Evolutionary conservation across 2,329 filamentous ascomycete species (phyloP).

Genomic region (Colletotrichum limetticola): DNA sequence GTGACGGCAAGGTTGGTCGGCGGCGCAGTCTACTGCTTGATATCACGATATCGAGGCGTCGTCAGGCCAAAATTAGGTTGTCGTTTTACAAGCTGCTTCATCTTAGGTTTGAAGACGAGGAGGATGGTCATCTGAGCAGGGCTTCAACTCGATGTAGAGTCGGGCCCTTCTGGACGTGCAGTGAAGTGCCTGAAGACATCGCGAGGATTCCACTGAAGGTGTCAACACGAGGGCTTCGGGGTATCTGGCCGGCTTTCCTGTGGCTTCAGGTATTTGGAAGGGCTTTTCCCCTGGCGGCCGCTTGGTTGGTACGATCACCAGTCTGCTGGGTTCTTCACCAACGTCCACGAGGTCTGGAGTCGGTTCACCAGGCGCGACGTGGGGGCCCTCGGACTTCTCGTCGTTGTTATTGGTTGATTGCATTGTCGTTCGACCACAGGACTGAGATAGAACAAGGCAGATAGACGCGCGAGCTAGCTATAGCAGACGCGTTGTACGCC

Average conservation of each 20-base stretch:
- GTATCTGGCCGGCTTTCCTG: conserved; percentile 4
- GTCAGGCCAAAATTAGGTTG: background rate
- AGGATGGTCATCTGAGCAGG: background rate
- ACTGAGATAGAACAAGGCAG: background rate
- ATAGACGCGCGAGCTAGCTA: conserved; percentile 4
- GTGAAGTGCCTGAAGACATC: background rate
- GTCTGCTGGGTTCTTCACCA: background rate
- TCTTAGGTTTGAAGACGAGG: no score
- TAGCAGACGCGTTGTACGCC: background rate
- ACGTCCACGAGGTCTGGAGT: background rate
- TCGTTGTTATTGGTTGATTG: background rate
- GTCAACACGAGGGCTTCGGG: background rate
- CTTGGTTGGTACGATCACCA: background rate
- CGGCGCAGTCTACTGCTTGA: background rate
- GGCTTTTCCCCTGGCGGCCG: background rate
- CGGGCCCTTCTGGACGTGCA: background rate
- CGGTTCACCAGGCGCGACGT: background rate
- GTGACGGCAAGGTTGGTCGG: conserved; percentile 19
- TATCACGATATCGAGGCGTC: conserved; percentile 5
- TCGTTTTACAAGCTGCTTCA: background rate
- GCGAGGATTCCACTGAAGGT: background rate
- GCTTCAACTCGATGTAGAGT: conserved; percentile 5
- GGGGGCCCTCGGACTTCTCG: background rate
- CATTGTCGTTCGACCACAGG: background rate
- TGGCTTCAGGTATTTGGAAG: background rate